Conservation (phyloP, 2,329 filamentous ascomycete species). For the Fusarium sp. region DNA sequence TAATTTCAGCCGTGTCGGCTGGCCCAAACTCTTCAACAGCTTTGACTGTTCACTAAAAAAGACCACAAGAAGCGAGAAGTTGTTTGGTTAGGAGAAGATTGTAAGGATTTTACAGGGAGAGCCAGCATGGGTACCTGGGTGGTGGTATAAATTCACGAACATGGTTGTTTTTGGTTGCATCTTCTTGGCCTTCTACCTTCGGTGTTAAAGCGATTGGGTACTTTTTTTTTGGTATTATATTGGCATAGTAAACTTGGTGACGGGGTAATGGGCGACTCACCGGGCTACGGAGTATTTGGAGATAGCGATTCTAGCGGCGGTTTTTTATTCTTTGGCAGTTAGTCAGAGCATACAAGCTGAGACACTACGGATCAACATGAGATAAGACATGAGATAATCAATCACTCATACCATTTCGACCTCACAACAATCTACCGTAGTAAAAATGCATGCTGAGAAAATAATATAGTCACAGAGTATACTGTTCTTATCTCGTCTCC, state of each 20-base stretch:
- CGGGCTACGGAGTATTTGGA: not conserved
- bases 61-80: not conserved
- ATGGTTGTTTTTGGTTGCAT: not conserved
- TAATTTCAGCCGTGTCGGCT: slow-evolving; percentile 56
- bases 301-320: not conserved
- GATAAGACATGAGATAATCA: not conserved
- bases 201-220: not conserved
- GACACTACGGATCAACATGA: not conserved
- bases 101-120: not conserved
- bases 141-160: not conserved
- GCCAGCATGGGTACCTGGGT: not conserved
- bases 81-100: not conserved
- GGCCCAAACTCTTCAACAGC: slow-evolving; percentile 52
- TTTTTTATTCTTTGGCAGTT: not conserved
- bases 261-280: not conserved
- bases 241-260: not conserved
- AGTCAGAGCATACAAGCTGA: not conserved
- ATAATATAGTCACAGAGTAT: not conserved
- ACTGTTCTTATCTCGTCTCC: not conserved
- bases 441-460: not conserved
- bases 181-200: not conserved
- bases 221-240: not conserved
- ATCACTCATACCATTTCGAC: not conserved
- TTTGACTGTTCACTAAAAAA: slow-evolving; percentile 46
- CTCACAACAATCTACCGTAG: not conserved